phyloP scores from a whole-genome alignment of 352 stramenopile species.

The Pythium biforme region DNA sequence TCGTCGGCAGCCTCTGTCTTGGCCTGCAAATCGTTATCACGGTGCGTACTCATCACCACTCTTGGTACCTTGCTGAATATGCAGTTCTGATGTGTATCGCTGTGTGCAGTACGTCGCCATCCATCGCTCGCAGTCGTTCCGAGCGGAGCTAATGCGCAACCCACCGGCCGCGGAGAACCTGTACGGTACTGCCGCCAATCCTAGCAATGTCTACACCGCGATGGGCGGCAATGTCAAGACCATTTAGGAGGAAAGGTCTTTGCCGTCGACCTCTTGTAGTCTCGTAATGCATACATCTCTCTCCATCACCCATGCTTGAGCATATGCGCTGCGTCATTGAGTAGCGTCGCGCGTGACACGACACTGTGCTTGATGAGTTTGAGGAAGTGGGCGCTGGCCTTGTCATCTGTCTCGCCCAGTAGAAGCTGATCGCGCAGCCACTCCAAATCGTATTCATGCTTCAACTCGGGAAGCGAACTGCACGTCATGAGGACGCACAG shows the following conservation, averaged over 20 bases:
- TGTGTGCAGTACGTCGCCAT: constrained; percentile 61
- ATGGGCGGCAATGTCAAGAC: constrained; percentile 70
- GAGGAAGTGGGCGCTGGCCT: constrained; percentile 29
- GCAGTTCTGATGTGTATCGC: not conserved
- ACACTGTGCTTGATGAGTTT: constrained; percentile 43
- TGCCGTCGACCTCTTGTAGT: not conserved
- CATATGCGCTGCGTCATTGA: constrained; percentile 49
- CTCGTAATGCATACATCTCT: constrained; percentile 8
- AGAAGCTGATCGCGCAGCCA: constrained; percentile 37
- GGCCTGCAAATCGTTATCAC: constrained; percentile 71
- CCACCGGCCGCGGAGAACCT: constrained; percentile 74
- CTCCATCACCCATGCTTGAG: constrained; percentile 32
- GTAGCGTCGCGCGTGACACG: constrained; percentile 31
- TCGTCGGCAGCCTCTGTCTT: constrained; percentile 69
- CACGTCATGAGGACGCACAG: constrained; percentile 36
- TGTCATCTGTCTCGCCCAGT: constrained; percentile 30
- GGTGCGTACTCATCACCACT: constrained; percentile 31
- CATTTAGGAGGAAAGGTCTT: constrained; percentile 40
- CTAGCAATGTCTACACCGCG: constrained; percentile 64
- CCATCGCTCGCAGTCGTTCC: constrained; percentile 72
- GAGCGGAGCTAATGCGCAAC: constrained; percentile 83
- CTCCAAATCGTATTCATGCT: constrained; percentile 30
- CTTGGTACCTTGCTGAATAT: too few species aligned
- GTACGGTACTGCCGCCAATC: constrained; percentile 40
- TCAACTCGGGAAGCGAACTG: constrained; percentile 39